phyloP scores from a whole-genome alignment of 176 grass and related monocot genomes.

The Ampelocalamus luodianensis region DNA sequence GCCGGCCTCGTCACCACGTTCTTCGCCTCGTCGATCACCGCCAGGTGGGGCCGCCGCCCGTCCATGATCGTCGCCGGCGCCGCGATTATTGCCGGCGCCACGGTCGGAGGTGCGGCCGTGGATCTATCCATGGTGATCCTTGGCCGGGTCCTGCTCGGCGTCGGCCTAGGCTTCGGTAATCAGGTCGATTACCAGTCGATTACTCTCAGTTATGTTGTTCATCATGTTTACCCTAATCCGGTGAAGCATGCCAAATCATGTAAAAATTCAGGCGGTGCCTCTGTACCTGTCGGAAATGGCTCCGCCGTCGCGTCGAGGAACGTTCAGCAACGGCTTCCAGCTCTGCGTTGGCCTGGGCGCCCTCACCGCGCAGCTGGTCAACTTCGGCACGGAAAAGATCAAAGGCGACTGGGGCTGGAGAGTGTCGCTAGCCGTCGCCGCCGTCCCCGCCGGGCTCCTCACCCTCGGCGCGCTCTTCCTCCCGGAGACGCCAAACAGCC shows the following conservation, averaged over 20 bases:
- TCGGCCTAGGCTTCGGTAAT: slow-evolving; percentile 62
- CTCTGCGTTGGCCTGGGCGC: slow-evolving; percentile 45
- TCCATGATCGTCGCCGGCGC: slow-evolving; percentile 54
- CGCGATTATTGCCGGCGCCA: slow-evolving; percentile 38
- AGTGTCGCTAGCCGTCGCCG: slow-evolving; percentile 44
- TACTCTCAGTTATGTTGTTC: not conserved
- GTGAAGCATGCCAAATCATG: not conserved
- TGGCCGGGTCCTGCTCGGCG: slow-evolving; percentile 50
- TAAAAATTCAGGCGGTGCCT: slow-evolving; percentile 43
- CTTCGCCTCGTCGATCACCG: slow-evolving; percentile 46
- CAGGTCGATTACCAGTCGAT: not conserved
- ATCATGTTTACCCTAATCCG: not conserved
- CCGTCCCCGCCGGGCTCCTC: slow-evolving; percentile 26
- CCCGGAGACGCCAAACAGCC: slow-evolving; percentile 62
- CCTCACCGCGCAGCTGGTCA: slow-evolving; percentile 39
- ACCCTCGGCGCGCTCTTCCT: slow-evolving; percentile 50
- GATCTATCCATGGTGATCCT: slow-evolving; percentile 55
- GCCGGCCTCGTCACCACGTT: slow-evolving; percentile 53
- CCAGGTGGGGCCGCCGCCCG: slow-evolving; percentile 38
- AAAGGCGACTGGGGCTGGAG: slow-evolving; percentile 48
- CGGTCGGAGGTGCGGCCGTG: slow-evolving; percentile 38
- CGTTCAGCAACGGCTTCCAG: slow-evolving; percentile 56
- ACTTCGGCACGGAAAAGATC: slow-evolving; percentile 53
- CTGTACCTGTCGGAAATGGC: slow-evolving; percentile 65
- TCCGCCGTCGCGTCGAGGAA: slow-evolving; percentile 33